Conservation (phyloP, 306 rosid species). For the Macrotyloma uniflorum region DNA sequence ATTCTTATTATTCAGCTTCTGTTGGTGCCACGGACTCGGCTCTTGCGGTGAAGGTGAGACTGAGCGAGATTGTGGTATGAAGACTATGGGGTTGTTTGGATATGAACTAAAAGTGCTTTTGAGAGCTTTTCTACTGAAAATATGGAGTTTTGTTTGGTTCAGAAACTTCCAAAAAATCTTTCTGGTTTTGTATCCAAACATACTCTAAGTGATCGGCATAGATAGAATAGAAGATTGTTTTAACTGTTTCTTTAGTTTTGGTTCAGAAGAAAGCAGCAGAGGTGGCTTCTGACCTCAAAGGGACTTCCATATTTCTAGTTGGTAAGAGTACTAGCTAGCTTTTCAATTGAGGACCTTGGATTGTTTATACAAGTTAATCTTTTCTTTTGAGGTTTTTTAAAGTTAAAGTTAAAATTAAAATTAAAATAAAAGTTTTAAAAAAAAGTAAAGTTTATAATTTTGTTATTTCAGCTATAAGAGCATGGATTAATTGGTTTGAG, state of each 20-base stretch:
- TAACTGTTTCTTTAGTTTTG: conserved; percentile 59
- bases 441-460: no score
- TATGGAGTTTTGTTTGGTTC: no score
- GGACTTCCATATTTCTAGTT: conserved; percentile 85
- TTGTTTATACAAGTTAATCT: no score
- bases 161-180: no score
- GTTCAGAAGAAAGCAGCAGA: conserved; percentile 83
- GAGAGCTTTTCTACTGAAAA: background rate
- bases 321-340: conserved; percentile 54
- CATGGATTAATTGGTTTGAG: no score
- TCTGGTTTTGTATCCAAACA: background rate
- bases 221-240: conserved; percentile 27
- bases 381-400: no score
- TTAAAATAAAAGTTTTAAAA: no score
- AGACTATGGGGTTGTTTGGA: background rate
- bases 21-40: conserved; percentile 50
- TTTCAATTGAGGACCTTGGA: background rate
- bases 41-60: conserved; percentile 69
- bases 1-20: conserved; percentile 32
- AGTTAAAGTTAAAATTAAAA: no score
- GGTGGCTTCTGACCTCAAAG: conserved; percentile 68
- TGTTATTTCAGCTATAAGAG: no score
- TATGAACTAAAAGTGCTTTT: background rate
- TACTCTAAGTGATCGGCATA: background rate
- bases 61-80: conserved; percentile 21